Percentiles rank a stretch among this genome's conserved stretches.
These are phyloP conservation scores for Ustilago lituana DNA, from an alignment of 1,284 basidiomycete species.

Conservation along the genomic window DNA sequence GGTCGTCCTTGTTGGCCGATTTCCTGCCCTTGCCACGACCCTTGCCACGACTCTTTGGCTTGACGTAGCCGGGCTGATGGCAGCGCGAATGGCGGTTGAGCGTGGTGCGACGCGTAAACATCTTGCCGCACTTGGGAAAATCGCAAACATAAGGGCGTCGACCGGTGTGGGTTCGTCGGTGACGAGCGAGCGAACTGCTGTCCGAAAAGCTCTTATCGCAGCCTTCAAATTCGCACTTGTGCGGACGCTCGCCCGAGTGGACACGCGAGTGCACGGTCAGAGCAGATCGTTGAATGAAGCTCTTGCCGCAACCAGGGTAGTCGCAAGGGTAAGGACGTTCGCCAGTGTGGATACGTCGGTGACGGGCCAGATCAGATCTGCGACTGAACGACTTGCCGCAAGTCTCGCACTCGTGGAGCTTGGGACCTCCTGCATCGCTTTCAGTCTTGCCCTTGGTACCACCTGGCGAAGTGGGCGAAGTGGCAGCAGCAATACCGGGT, in stretches of 20 bases:
- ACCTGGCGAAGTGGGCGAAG: conserved; percentile 32
- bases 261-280: conserved; percentile 84
- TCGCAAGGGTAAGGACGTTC: conserved; percentile 77
- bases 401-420: conserved; percentile 63
- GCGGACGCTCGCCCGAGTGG: conserved; percentile 88
- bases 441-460: conserved; percentile 49
- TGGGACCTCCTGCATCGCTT: conserved; percentile 65
- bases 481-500: conserved; percentile 13
- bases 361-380: conserved; percentile 68
- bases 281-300: conserved; percentile 70
- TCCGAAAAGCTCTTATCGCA: conserved; percentile 74
- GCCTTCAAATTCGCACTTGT: conserved; percentile 74
- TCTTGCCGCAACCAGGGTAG: conserved; percentile 70
- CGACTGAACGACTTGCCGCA: conserved; percentile 65
- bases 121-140: conserved; percentile 63
- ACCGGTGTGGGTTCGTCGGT: conserved; percentile 78
- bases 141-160: conserved; percentile 68
- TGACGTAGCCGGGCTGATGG: conserved; percentile 59
- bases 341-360: conserved; percentile 87
- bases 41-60: conserved; percentile 52
- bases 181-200: conserved; percentile 72
- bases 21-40: conserved; percentile 50
- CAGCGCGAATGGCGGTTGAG: conserved; percentile 65
- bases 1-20: conserved; percentile 27
- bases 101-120: conserved; percentile 66